Conservation (phyloP, 1,284 basidiomycete genomes). For the Sphaerobolus stellatus region DNA sequence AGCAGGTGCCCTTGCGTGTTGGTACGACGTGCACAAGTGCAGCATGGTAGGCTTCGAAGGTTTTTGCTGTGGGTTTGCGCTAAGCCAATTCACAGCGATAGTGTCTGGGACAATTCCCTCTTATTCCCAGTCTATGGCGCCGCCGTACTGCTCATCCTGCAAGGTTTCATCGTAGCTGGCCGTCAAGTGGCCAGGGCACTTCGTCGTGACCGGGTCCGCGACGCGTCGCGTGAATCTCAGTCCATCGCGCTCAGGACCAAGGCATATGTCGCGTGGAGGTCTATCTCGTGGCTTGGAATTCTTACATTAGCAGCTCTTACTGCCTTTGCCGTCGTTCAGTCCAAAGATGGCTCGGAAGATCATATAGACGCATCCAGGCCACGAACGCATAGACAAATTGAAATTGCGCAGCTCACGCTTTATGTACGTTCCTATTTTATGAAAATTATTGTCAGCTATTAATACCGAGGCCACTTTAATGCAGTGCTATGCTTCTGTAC, state of each 20-base stretch:
- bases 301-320: background rate
- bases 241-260: too few relatives aligned
- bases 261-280: background rate
- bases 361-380: too few relatives aligned
- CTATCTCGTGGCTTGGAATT: background rate
- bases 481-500: slow-evolving; percentile 4
- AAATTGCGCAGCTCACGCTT: slow-evolving; percentile 2
- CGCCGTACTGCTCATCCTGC: background rate
- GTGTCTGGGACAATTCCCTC: background rate
- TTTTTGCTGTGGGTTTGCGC: too few relatives aligned
- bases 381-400: too few relatives aligned
- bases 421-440: slow-evolving; percentile 4
- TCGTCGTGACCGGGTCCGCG: too few relatives aligned
- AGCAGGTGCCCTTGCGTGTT: too few relatives aligned
- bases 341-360: too few relatives aligned
- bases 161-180: background rate
- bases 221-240: too few relatives aligned
- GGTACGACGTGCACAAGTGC: too few relatives aligned
- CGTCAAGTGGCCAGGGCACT: background rate
- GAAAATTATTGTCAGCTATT: background rate
- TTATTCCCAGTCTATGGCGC: background rate
- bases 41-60: too few relatives aligned
- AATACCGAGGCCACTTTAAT: background rate
- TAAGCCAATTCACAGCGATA: too few relatives aligned
- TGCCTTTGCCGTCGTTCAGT: background rate